phyloP scores from a whole-genome alignment of 2,329 filamentous ascomycete genomes.

The Rhynchosporium graminicola region DNA sequence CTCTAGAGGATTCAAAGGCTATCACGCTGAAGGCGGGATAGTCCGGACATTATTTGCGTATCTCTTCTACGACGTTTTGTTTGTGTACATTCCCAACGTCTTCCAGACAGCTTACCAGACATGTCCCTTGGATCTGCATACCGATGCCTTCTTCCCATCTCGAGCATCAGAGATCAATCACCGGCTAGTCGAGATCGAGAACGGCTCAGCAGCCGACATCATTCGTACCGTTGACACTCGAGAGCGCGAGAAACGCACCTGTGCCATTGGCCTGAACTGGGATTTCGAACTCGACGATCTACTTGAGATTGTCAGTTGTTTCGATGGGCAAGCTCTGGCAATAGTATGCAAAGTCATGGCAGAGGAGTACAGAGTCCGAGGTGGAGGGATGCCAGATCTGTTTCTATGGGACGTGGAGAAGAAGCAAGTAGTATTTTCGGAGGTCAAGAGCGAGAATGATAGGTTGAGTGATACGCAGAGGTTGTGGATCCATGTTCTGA shows the following conservation, averaged over 20 bases:
- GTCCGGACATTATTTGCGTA: conserved; percentile 88
- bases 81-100: conserved; percentile 91
- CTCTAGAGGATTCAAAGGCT: conserved; percentile 83
- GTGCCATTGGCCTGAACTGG: conserved; percentile 92
- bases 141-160: conserved; percentile 85
- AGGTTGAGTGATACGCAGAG: conserved; percentile 92
- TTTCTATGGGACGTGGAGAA: conserved; percentile 68
- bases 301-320: conserved; percentile 75
- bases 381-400: conserved; percentile 87
- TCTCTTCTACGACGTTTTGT: conserved; percentile 90
- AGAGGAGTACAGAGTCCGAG: conserved; percentile 87
- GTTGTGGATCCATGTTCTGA: conserved; percentile 94
- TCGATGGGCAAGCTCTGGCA: conserved; percentile 77
- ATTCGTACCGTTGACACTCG: conserved; percentile 67
- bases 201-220: conserved; percentile 71
- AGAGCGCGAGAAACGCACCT: conserved; percentile 72
- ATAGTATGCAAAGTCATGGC: conserved; percentile 91
- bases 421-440: conserved; percentile 35
- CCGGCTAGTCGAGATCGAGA: conserved; percentile 81
- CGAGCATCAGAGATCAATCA: conserved; percentile 89
- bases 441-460: conserved; percentile 68
- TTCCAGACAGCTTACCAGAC: conserved; percentile 97
- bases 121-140: conserved; percentile 88
- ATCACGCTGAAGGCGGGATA: conserved; percentile 89
- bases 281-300: conserved; percentile 79